Evolutionary conservation across 2,329 filamentous ascomycete genomes (phyloP), one percentile per base, ranked within the genome.

Genomic region (Macroventuria anomochaeta): DNA sequence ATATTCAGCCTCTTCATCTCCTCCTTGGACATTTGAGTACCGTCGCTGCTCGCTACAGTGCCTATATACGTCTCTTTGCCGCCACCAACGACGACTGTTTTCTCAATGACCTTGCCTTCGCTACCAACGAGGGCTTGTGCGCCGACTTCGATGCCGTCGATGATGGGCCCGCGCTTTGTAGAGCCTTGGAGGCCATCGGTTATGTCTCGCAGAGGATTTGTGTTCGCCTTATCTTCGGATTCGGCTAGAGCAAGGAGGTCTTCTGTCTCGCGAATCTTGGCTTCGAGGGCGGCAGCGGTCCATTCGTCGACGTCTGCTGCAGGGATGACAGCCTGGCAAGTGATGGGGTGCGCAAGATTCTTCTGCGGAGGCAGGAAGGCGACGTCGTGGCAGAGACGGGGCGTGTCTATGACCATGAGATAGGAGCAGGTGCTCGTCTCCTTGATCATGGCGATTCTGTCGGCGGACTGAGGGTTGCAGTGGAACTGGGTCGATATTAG

Each of bases 361-460:
- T 91, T 88, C 64, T 89, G 86, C 0, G 91, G 90, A 0, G 93
- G 92, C 47, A 89, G 79, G 72, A 97, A 97, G 8, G 91, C 91
- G 8, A 91, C 85, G 63, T 97, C 93, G 69, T 88, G 85, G 77
- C 93, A 97, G 11, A 97, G 84, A 0, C 91, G 87, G 0, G 92
- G 91, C 0, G 93, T 96, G 71, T 96, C 89, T 58, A 97, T 85
- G 26, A 96, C 86, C 92, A 97, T 96, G 47, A 96, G 81, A 71
- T 97, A 97, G 11, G 91, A 86, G 76, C 93, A 97, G 10, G 91
- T 96, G 2, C 88, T 89, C 1, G 93, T 86, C 73, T 97, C 93
- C 74, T 96, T 96, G 76, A 97, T 96, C 86, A 91, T 92, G 36
- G 88, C 88, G 65, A 97, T 96, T 40, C 88, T 85, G 71, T 96